phyloP scores from a whole-genome alignment of 257 asterid species.

The Solanum dulcamara region DNA sequence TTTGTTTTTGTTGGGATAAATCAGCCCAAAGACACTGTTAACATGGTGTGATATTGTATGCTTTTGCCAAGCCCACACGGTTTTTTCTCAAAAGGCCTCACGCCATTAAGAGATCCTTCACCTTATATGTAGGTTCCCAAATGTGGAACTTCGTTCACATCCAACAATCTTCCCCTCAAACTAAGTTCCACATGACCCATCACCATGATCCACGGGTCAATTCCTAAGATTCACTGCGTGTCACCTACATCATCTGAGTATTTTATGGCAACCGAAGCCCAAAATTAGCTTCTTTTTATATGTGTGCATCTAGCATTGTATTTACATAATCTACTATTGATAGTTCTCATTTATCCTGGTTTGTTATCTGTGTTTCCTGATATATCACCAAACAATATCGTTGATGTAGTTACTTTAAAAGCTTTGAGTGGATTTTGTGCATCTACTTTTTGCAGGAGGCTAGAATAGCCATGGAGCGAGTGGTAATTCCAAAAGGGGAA shows the following conservation, averaged over 20 bases:
- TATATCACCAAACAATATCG: background rate
- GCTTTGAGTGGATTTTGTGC: background rate
- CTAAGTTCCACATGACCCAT: background rate
- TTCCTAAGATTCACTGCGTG: background rate
- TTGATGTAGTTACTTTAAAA: background rate
- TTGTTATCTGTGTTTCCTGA: background rate
- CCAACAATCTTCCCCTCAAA: background rate
- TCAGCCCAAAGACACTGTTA: background rate
- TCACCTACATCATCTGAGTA: background rate
- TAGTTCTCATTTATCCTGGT: background rate
- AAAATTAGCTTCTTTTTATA: background rate
- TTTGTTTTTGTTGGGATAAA: background rate
- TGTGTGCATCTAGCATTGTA: background rate
- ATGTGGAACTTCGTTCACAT: background rate
- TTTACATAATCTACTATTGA: background rate
- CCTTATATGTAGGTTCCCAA: background rate
- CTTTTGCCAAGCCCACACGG: background rate
- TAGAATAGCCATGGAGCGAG: slow-evolving; percentile 71
- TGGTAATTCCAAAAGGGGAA: slow-evolving; percentile 80
- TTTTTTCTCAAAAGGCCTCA: background rate
- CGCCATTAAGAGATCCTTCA: background rate
- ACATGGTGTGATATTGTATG: background rate
- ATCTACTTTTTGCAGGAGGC: slow-evolving; percentile 50
- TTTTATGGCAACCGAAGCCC: background rate
- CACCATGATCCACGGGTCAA: background rate